Conservation (phyloP, 495 filamentous ascomycete genomes). For the Aspergillus bertholletiae region DNA sequence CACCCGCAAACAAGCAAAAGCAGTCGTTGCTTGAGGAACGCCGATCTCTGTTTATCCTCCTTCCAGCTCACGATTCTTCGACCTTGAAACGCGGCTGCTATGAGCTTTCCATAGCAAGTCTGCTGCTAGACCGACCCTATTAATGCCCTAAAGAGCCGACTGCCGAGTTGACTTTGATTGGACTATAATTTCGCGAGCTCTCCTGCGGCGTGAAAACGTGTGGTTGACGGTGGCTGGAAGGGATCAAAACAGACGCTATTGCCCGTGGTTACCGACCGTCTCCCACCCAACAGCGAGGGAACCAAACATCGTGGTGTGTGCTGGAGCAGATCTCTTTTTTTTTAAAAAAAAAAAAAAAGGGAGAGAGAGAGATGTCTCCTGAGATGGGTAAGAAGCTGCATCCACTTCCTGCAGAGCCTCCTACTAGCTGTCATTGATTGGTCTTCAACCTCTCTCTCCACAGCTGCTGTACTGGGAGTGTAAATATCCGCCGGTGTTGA, state of each 20-base stretch:
- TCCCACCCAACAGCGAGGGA: constrained; percentile 18
- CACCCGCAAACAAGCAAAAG: constrained; percentile 10
- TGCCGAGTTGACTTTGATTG: constrained; percentile 1
- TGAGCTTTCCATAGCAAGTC: constrained; percentile 18
- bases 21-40: constrained; percentile 39
- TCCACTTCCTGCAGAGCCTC: neutral
- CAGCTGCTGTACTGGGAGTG: too few relatives aligned
- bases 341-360: too few relatives aligned
- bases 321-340: constrained; percentile 1
- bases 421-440: neutral
- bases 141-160: constrained; percentile 11
- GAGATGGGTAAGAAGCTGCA: constrained; percentile 26
- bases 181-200: neutral
- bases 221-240: constrained; percentile 20
- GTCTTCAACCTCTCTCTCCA: neutral
- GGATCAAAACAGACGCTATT: constrained; percentile 31
- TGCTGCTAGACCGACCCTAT: constrained; percentile 7
- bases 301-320: constrained; percentile 7
- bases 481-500: neutral
- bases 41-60: constrained; percentile 36
- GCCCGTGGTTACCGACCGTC: constrained; percentile 29
- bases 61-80: constrained; percentile 6
- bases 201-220: constrained; percentile 13
- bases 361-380: constrained; percentile 25
- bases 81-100: constrained; percentile 14